Evolutionary conservation across 768 basidiomycete species (phyloP).

Genomic region (Podaxis carcinomalis): DNA sequence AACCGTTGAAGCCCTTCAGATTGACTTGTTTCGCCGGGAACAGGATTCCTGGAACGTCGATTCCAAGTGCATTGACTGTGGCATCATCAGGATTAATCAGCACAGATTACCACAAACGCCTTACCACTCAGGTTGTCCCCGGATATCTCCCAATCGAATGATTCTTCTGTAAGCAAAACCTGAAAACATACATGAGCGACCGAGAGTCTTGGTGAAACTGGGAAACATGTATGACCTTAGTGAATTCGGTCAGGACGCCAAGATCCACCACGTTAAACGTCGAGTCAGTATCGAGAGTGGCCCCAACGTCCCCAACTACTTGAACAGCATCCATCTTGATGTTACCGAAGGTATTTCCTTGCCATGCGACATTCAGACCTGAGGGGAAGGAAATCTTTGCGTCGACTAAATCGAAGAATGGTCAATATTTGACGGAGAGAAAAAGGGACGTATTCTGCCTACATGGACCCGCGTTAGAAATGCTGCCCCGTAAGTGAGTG

Average conservation of each 20-base stretch:
- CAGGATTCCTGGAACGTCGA: slow-evolving; percentile 51
- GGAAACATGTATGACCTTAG: slow-evolving; percentile 38
- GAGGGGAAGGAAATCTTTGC: slow-evolving; percentile 61
- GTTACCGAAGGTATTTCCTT: slow-evolving; percentile 49
- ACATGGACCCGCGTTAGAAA: slow-evolving; percentile 73
- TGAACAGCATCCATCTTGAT: slow-evolving; percentile 58
- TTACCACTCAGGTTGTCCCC: slow-evolving; percentile 59
- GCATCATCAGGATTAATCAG: background rate
- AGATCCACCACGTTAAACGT: slow-evolving; percentile 57
- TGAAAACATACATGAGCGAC: slow-evolving; percentile 13
- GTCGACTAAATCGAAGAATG: slow-evolving; percentile 40
- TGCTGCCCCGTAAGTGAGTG: slow-evolving; percentile 53
- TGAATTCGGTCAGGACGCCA: slow-evolving; percentile 56
- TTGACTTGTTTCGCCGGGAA: slow-evolving; percentile 55
- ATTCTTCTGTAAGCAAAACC: slow-evolving; percentile 57
- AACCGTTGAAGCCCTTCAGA: slow-evolving; percentile 66
- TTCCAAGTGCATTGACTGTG: slow-evolving; percentile 55
- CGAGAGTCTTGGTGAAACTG: background rate
- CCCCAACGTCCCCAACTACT: slow-evolving; percentile 63
- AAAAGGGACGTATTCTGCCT: slow-evolving; percentile 19
- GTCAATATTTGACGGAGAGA: background rate
- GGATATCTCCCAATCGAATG: slow-evolving; percentile 67
- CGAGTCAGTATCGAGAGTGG: slow-evolving; percentile 46
- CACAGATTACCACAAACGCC: slow-evolving; percentile 10
- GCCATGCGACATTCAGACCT: slow-evolving; percentile 61